Conservation (phyloP, 495 filamentous ascomycete genomes). For the Aspergillus saccharolyticus region DNA sequence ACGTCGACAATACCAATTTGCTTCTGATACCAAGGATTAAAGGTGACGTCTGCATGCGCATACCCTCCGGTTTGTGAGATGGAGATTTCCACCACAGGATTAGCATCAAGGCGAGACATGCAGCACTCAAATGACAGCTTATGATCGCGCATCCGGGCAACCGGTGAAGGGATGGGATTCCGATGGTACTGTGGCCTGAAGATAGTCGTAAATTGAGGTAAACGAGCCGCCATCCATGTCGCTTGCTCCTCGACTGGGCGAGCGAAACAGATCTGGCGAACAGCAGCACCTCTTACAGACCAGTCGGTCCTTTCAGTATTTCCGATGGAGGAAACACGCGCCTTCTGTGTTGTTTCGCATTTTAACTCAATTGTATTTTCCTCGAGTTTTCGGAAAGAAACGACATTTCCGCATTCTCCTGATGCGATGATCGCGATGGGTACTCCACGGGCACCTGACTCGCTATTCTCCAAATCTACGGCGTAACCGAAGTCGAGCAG, state of each 20-base stretch:
- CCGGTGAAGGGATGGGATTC: constrained; percentile 24
- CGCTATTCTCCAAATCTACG: constrained; percentile 23
- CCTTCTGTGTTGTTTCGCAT: constrained; percentile 9
- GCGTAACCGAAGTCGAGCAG: constrained; percentile 44
- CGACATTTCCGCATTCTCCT: constrained; percentile 38
- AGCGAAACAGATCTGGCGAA: constrained; percentile 65
- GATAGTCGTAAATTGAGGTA: constrained; percentile 49
- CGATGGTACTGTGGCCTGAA: constrained; percentile 52
- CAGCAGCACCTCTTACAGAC: constrained; percentile 50
- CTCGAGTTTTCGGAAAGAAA: constrained; percentile 35
- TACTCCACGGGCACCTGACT: constrained; percentile 28
- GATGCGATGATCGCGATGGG: constrained; percentile 39
- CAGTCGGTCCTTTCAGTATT: constrained; percentile 48
- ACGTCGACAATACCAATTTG: constrained; percentile 72
- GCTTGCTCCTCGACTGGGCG: constrained; percentile 41
- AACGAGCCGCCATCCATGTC: constrained; percentile 61
- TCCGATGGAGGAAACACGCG: constrained; percentile 32
- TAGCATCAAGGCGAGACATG: constrained; percentile 55
- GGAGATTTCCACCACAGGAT: constrained; percentile 54
- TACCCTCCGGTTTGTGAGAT: constrained; percentile 49
- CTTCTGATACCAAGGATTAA: constrained; percentile 67
- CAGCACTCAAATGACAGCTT: constrained; percentile 14
- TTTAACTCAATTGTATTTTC: constrained; percentile 31
- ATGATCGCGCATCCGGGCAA: constrained; percentile 20
- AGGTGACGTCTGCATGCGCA: constrained; percentile 66